A percentile compares a stretch with the other conserved stretches of the same genome.
Conservation (phyloP, 495 filamentous ascomycete genomes). For the Mytilinidion resinicola region DNA sequence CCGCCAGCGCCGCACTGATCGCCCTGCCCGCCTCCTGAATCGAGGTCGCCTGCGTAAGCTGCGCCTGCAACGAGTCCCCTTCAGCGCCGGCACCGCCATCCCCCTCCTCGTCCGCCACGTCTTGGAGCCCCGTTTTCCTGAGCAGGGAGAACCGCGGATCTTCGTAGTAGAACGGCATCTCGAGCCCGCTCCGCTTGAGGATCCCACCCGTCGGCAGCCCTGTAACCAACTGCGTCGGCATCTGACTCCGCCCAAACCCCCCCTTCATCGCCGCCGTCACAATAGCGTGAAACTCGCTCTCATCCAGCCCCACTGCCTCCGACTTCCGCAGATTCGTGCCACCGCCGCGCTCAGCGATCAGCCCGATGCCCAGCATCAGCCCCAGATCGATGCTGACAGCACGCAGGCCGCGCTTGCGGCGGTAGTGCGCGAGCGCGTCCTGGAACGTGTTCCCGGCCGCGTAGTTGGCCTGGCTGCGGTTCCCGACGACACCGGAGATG, state of each 20-base stretch:
- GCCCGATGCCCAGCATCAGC: constrained; percentile 17
- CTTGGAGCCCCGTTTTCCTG: neutral
- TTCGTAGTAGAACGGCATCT: too few species aligned
- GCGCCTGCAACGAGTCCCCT: neutral
- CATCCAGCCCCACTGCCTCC: neutral
- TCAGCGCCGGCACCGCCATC: neutral
- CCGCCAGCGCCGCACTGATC: neutral
- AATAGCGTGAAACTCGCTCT: constrained; percentile 1
- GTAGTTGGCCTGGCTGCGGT: constrained; percentile 1
- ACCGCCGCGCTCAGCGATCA: neutral
- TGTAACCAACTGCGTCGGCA: too few species aligned
- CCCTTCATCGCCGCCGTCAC: neutral
- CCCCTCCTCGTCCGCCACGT: neutral
- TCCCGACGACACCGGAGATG: neutral
- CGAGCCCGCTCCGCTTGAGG: too few species aligned
- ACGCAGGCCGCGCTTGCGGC: constrained; percentile 7
- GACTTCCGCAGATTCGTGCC: neutral
- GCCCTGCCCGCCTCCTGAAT: neutral
- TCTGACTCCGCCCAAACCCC: neutral
- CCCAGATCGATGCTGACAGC: constrained; percentile 21
- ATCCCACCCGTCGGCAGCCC: too few species aligned
- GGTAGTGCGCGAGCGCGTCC: constrained; percentile 11
- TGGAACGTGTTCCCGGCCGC: constrained; percentile 3
- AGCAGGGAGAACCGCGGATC: neutral
- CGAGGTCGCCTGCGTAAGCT: too few species aligned